A percentile compares a stretch with the other conserved stretches of the same genome.
These are phyloP conservation scores for Porcisia hertigi DNA, from an alignment of 208 protist species.

Conservation along the genomic window DNA sequence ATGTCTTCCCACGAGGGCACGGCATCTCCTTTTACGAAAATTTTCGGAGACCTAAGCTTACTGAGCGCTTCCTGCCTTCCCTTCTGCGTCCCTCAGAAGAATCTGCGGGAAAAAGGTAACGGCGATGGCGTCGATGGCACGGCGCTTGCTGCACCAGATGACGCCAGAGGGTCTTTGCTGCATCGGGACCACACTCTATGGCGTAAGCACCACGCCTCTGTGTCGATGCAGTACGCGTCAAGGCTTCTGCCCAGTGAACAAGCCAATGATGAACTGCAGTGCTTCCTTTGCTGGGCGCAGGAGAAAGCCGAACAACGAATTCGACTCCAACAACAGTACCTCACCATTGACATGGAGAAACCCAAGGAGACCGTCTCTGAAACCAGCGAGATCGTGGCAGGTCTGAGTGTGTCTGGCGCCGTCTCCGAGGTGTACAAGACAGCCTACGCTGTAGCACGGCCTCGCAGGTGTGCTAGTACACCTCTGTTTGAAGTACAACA, in stretches of 20 bases:
- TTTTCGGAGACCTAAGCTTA: not conserved
- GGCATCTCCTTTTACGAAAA: not conserved
- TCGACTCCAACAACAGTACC: not conserved
- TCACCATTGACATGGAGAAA: not conserved
- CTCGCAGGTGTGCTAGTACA: not conserved
- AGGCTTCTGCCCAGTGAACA: conserved; percentile 18
- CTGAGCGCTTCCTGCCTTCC: not conserved
- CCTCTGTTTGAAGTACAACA: not conserved
- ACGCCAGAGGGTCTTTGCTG: not conserved
- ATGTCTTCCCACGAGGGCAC: not conserved
- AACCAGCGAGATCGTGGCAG: not conserved
- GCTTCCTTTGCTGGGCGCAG: conserved; percentile 32
- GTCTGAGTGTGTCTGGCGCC: not conserved
- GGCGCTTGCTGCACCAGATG: not conserved
- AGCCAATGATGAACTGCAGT: conserved; percentile 22
- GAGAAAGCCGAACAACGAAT: conserved; percentile 14
- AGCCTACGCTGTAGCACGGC: conserved; percentile 1
- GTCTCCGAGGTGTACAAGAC: not conserved
- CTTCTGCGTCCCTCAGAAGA: no score
- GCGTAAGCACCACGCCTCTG: conserved; percentile 18
- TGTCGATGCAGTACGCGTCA: conserved; percentile 13
- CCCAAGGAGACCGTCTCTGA: not conserved
- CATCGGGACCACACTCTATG: conserved; percentile 15
- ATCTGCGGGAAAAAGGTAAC: no score
- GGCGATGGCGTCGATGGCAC: not conserved